A percentile compares a stretch with the other conserved stretches of the same genome.
These are phyloP conservation scores for Arthromyces matolae DNA, from an alignment of 768 basidiomycete species.

Conservation along the genomic window DNA sequence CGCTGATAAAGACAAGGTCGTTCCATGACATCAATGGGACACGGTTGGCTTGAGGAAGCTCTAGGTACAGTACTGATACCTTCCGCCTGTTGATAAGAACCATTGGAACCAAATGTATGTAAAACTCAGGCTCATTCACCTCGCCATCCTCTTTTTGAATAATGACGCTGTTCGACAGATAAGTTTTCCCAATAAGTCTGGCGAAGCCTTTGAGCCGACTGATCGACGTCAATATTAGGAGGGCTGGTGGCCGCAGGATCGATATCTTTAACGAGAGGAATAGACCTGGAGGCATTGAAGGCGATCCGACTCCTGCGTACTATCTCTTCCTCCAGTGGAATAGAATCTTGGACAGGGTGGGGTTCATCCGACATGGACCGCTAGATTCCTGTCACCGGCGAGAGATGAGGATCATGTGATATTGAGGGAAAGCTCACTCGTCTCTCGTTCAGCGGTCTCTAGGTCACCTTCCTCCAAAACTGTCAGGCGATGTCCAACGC, in stretches of 20 bases:
- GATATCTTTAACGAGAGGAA: slow-evolving; percentile 12
- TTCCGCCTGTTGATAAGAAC: too few relatives aligned
- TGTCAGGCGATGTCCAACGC: slow-evolving; percentile 51
- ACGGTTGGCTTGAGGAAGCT: too few relatives aligned
- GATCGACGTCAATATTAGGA: slow-evolving; percentile 2
- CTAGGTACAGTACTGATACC: too few relatives aligned
- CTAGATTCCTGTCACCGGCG: slow-evolving; percentile 12
- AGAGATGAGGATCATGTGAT: not conserved
- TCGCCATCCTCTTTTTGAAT: too few relatives aligned
- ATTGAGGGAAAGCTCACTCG: not conserved
- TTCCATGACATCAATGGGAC: slow-evolving; percentile 97
- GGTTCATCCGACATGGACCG: slow-evolving; percentile 34
- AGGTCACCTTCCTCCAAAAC: slow-evolving; percentile 41
- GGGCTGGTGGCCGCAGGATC: slow-evolving; percentile 9
- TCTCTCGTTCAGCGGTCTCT: slow-evolving; percentile 2
- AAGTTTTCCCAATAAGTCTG: slow-evolving; percentile 4
- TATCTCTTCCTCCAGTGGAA: slow-evolving; percentile 16
- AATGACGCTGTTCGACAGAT: not conserved
- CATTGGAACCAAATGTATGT: too few relatives aligned
- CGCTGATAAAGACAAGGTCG: slow-evolving; percentile 97
- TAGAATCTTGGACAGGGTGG: slow-evolving; percentile 35
- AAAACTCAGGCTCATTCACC: too few relatives aligned
- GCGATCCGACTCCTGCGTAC: slow-evolving; percentile 12
- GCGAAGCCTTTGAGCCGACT: slow-evolving; percentile 3
- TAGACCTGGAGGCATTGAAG: slow-evolving; percentile 9